These are phyloP conservation scores for Platanus orientalis DNA, from an alignment of 164 flowering plant genomes.

Conservation along the genomic window DNA sequence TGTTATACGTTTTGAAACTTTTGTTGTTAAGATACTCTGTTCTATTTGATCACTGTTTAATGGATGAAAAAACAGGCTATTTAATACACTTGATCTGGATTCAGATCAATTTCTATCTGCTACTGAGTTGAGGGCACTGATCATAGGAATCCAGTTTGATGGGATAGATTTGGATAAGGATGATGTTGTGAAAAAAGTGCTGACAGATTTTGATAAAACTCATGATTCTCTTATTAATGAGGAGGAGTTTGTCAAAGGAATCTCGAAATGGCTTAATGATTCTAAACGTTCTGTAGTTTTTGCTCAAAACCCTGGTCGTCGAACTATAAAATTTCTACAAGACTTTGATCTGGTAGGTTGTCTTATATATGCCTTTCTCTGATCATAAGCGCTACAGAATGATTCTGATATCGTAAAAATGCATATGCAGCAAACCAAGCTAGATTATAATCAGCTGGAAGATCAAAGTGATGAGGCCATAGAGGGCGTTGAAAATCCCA, in stretches of 20 bases:
- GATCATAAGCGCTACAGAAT: not conserved
- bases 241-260: slow-evolving; percentile 15
- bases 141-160: slow-evolving; percentile 23
- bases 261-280: slow-evolving; percentile 22
- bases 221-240: slow-evolving; percentile 3
- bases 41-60: not conserved
- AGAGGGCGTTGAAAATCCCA: not conserved
- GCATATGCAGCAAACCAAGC: slow-evolving; percentile 16
- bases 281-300: slow-evolving; percentile 10
- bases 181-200: slow-evolving; percentile 16
- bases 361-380: not conserved
- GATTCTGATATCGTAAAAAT: not conserved
- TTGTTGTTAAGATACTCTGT: not conserved
- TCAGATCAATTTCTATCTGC: slow-evolving; percentile 5
- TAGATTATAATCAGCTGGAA: slow-evolving; percentile 13
- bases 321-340: slow-evolving; percentile 12
- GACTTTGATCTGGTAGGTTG: slow-evolving; percentile 18
- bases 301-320: slow-evolving; percentile 4
- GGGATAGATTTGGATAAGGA: slow-evolving; percentile 16
- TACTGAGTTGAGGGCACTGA: slow-evolving; percentile 23
- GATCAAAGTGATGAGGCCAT: not conserved
- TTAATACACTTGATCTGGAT: slow-evolving; percentile 14
- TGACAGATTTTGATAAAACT: slow-evolving; percentile 20
- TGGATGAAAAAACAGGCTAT: slow-evolving; percentile 19
- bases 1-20: not conserved